Evolutionary conservation across 805 yeast species (phyloP).

Genomic region (Yamadazyma nakazawae): DNA sequence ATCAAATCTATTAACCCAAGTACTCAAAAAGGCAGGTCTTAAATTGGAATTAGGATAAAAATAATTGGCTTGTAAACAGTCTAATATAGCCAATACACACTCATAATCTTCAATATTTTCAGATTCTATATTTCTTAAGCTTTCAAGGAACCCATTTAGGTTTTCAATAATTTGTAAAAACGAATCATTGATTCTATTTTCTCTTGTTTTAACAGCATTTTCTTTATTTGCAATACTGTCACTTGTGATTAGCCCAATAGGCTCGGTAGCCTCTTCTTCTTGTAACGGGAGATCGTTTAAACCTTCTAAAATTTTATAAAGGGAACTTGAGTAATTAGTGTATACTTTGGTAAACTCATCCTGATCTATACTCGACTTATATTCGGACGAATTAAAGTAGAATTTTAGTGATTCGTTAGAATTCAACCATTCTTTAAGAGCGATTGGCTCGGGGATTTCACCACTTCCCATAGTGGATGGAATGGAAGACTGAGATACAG

Average conservation of each 20-base stretch:
- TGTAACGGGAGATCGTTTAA: constrained; percentile 20
- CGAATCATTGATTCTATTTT: constrained; percentile 19
- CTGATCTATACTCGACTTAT: constrained; percentile 31
- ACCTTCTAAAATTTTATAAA: constrained; percentile 51
- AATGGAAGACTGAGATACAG: constrained; percentile 17
- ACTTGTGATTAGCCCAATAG: constrained; percentile 30
- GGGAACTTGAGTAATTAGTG: constrained; percentile 43
- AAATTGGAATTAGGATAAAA: constrained; percentile 38
- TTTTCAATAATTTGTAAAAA: constrained; percentile 27
- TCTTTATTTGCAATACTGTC: constrained; percentile 7
- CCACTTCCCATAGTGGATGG: constrained; percentile 10
- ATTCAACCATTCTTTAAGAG: constrained; percentile 48
- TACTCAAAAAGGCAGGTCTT: constrained; percentile 43
- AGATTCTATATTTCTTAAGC: constrained; percentile 23
- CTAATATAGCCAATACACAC: constrained; percentile 50
- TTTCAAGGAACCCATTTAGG: constrained; percentile 21
- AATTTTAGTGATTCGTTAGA: constrained; percentile 32
- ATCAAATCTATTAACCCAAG: constrained; percentile 71
- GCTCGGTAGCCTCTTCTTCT: constrained; percentile 18
- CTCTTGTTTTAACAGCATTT: neutral
- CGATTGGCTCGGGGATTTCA: constrained; percentile 23
- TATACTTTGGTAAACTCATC: constrained; percentile 42
- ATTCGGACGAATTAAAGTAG: constrained; percentile 43
- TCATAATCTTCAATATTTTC: constrained; percentile 28
- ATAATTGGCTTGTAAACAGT: constrained; percentile 53